Conservation (phyloP, 2,329 filamentous ascomycete species). For the Venturia pyrina region DNA sequence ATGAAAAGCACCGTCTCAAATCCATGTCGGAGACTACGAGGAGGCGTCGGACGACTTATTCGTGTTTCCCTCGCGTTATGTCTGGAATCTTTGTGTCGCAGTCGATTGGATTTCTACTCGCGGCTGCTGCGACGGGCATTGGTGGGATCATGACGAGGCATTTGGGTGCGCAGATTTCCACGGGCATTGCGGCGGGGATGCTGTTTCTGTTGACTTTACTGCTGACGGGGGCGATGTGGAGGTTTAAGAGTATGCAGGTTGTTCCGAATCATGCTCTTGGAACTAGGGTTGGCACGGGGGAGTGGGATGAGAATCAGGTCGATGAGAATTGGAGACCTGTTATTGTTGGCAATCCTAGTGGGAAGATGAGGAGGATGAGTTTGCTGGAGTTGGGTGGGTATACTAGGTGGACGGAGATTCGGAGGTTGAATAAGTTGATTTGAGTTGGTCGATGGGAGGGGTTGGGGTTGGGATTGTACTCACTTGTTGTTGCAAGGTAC, state of each 20-base stretch:
- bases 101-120: slow-evolving; percentile 57
- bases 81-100: slow-evolving; percentile 65
- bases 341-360: slow-evolving; percentile 61
- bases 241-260: slow-evolving; percentile 58
- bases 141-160: slow-evolving; percentile 57
- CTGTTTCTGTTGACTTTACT: slow-evolving; percentile 55
- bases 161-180: slow-evolving; percentile 57
- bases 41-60: slow-evolving; percentile 57
- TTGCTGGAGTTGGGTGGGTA: slow-evolving; percentile 58
- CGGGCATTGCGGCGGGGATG: slow-evolving; percentile 58
- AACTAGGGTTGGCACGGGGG: slow-evolving; percentile 24
- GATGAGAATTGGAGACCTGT: slow-evolving; percentile 57
- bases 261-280: slow-evolving; percentile 50
- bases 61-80: slow-evolving; percentile 62
- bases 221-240: slow-evolving; percentile 50
- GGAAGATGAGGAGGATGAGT: slow-evolving; percentile 59
- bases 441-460: background rate
- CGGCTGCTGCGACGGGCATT: slow-evolving; percentile 57
- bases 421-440: slow-evolving; percentile 31
- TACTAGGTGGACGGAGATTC: slow-evolving; percentile 64
- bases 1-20: slow-evolving; percentile 36
- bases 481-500: background rate
- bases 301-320: slow-evolving; percentile 31
- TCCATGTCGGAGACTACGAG: slow-evolving; percentile 34
- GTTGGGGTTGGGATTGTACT: too few relatives aligned